Evolutionary conservation across 2,329 filamentous ascomycete genomes (phyloP), one percentile per base, ranked within the genome.

Genomic region (Colletotrichum spinosum): DNA sequence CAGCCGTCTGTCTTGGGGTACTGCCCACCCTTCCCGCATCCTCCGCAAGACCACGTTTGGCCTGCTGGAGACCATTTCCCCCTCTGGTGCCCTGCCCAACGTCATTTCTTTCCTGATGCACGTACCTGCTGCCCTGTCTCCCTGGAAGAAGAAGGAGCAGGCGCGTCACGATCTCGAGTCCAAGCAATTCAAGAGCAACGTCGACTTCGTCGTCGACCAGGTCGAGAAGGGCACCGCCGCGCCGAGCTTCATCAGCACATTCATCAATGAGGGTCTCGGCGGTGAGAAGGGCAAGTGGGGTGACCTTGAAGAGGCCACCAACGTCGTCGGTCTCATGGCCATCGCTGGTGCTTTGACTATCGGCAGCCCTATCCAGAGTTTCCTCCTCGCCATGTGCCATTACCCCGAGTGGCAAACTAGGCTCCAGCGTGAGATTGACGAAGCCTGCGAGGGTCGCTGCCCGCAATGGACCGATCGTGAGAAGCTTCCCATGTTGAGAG

Each of bases 311-410:
- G 81, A 83, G 68, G 81, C 79, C 2, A 78, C 75, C 33, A 78
- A 82, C 59, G 78, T 82, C 0, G 80, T 83, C 9, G 81, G 81
- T 1, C 75, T 82, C 71, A 82, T 83, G 79, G 81, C 81, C 15
- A 67, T 67, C 35, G 80, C 80, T 1, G 80, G 80, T 1, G 79
- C 80, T 0, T 49, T 81, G 44, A 82, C 80, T 0, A 82, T 81
- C 50, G 79, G 80, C 4, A 79, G 77, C 60, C 79, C 79, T 1
- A 78, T 82, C 35, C 79, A 82, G 55, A 72, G 69, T 35, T 74
- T 73, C 51, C 67, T 72, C 8, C 68, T 73, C 33, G 72, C 73
- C 6, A 75, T 75, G 72, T 67, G 69, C 11, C 69, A 71, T 49
- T 74, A 75, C 55, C 78, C 78, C 2, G 73, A 77, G 44, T 75